These are phyloP conservation scores for Rhizoclosmatium sp. DNA, from an alignment of 192 early-diverging fungal species.

Conservation along the genomic window DNA sequence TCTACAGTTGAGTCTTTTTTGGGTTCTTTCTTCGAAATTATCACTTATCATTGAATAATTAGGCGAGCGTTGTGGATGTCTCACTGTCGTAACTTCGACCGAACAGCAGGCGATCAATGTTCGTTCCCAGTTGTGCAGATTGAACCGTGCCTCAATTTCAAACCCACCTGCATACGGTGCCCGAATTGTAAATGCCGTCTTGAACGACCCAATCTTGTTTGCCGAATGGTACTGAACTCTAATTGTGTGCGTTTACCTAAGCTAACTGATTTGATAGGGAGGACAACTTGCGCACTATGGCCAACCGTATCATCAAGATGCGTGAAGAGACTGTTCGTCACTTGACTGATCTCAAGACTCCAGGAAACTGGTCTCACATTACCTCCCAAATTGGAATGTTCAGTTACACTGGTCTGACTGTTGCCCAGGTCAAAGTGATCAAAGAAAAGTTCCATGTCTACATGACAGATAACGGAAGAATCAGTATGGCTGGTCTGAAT, in stretches of 20 bases:
- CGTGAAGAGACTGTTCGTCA: constrained; percentile 71
- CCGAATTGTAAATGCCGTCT: constrained; percentile 81
- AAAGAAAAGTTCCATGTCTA: constrained; percentile 91
- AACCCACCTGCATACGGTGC: constrained; percentile 92
- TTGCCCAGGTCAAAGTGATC: constrained; percentile 82
- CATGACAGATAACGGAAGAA: constrained; percentile 93
- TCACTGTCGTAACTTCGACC: constrained; percentile 75
- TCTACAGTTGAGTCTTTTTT: constrained; percentile 72
- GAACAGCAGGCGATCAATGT: constrained; percentile 64
- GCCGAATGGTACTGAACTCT: constrained; percentile 74
- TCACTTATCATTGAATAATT: not conserved
- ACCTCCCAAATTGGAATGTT: constrained; percentile 98
- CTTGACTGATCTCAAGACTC: constrained; percentile 79
- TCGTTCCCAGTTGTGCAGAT: constrained; percentile 82
- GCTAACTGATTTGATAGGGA: constrained; percentile 23
- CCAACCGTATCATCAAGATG: constrained; percentile 90
- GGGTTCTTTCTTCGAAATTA: constrained; percentile 8
- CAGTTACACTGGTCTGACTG: constrained; percentile 87
- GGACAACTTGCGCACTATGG: constrained; percentile 70
- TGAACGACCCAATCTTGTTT: constrained; percentile 83
- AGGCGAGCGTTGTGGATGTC: constrained; percentile 88
- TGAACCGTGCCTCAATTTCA: constrained; percentile 87
- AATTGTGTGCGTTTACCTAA: not conserved
- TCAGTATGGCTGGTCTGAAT: constrained; percentile 92
- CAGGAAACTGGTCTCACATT: constrained; percentile 97